A percentile compares a stretch with the other conserved stretches of the same genome.
Conservation (phyloP, 352 stramenopile species). For the Pythium phragmitis region DNA sequence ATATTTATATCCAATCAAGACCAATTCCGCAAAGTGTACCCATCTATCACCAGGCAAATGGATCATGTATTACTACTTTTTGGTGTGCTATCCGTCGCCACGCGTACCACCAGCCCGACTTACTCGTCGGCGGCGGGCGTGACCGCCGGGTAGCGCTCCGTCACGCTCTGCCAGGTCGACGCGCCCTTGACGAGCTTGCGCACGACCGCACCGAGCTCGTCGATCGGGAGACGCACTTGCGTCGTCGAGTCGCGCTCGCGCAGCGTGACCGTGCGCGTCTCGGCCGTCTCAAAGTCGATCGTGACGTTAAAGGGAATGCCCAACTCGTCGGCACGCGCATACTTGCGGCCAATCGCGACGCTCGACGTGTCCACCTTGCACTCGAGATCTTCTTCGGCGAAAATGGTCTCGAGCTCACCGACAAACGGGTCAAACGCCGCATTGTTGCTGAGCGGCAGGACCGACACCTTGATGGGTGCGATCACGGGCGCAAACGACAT, state of each 20-base stretch:
- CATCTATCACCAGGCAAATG: background rate
- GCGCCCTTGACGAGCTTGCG: slow-evolving; percentile 86
- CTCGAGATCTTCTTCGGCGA: slow-evolving; percentile 64
- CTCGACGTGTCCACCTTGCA: slow-evolving; percentile 96
- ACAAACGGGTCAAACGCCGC: slow-evolving; percentile 80
- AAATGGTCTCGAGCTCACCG: slow-evolving; percentile 71
- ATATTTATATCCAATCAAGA: background rate
- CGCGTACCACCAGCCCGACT: background rate
- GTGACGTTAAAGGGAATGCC: slow-evolving; percentile 98
- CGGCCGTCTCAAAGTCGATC: slow-evolving; percentile 97
- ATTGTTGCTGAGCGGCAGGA: slow-evolving; percentile 93
- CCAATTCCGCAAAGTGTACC: background rate
- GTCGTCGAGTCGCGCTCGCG: slow-evolving; percentile 97
- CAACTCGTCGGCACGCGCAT: slow-evolving; percentile 97
- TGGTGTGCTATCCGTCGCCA: background rate
- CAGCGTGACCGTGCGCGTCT: slow-evolving; percentile 94
- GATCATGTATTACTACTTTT: background rate
- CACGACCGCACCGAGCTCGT: slow-evolving; percentile 76
- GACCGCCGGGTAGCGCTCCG: slow-evolving; percentile 84
- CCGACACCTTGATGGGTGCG: slow-evolving; percentile 98
- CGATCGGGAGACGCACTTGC: slow-evolving; percentile 94
- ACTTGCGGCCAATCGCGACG: slow-evolving; percentile 95
- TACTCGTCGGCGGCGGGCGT: slow-evolving; percentile 20
- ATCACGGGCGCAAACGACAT: slow-evolving; percentile 97
- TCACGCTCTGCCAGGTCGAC: slow-evolving; percentile 80